Evolutionary conservation across 1,284 basidiomycete genomes (phyloP).

Genomic region (Cryptococcus wingfieldii): DNA sequence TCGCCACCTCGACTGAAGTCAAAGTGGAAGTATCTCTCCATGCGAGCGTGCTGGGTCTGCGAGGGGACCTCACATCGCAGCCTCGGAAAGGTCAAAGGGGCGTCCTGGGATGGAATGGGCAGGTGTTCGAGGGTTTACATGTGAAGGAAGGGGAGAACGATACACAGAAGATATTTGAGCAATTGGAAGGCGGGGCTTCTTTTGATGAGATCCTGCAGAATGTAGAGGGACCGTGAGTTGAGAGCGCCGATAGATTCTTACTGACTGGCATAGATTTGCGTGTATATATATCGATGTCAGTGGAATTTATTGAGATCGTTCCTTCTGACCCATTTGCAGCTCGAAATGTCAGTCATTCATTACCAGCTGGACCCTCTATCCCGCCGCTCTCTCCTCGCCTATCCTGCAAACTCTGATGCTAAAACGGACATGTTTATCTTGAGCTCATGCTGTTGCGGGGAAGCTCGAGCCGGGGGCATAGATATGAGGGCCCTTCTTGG

Average conservation of each 20-base stretch:
- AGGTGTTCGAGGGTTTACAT: conserved; percentile 76
- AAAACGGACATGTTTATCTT: conserved; percentile 21
- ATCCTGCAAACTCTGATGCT: conserved; percentile 6
- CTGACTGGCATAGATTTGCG: conserved; percentile 60
- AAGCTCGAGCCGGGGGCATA: conserved; percentile 15
- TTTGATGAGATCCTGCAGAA: conserved; percentile 56
- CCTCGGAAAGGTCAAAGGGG: conserved; percentile 60
- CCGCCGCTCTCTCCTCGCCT: conserved; percentile 75
- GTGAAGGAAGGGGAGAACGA: conserved; percentile 71
- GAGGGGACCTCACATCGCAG: conserved; percentile 66
- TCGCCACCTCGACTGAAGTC: background rate
- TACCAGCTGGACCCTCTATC: conserved; percentile 88
- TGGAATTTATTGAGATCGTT: background rate
- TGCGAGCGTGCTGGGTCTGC: conserved; percentile 72
- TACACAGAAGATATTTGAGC: conserved; percentile 62
- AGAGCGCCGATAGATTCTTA: background rate
- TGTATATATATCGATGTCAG: conserved; percentile 72
- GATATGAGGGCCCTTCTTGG: conserved; percentile 34
- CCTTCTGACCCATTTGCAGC: conserved; percentile 46
- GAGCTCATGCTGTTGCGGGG: conserved; percentile 24
- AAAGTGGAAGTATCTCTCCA: conserved; percentile 53
- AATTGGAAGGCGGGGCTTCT: conserved; percentile 52
- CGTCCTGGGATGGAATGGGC: conserved; percentile 84
- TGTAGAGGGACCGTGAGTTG: conserved; percentile 81
- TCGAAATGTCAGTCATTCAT: conserved; percentile 54